Evolutionary conservation across 768 basidiomycete genomes (phyloP).

Genomic region (Agaricus blazei): DNA sequence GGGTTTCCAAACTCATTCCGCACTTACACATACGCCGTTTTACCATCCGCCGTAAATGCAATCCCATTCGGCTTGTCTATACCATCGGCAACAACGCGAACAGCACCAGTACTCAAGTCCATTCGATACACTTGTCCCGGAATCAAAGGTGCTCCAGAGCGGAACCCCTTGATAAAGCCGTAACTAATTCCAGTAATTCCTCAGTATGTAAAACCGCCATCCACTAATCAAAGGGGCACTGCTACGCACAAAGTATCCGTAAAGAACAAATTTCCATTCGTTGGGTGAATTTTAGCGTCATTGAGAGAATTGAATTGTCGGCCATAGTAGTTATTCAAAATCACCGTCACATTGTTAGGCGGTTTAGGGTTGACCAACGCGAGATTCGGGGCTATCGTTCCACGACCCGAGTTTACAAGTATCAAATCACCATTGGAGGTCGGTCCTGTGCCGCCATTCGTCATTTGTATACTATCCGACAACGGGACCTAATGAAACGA

Average conservation of each 20-base stretch:
- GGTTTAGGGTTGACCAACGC: conserved; percentile 58
- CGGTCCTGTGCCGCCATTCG: conserved; percentile 64
- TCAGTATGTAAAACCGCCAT: no score
- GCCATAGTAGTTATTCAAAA: conserved; percentile 77
- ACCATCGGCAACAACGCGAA: conserved; percentile 74
- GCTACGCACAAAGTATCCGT: conserved; percentile 60
- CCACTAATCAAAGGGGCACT: no score
- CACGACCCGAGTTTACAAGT: conserved; percentile 63
- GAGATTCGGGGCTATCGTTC: conserved; percentile 55
- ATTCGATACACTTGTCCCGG: conserved; percentile 79
- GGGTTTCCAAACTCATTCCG: background rate
- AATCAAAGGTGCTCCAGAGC: conserved; percentile 50
- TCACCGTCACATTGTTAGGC: conserved; percentile 62
- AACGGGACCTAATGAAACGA: conserved; percentile 42
- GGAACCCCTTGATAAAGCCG: conserved; percentile 61
- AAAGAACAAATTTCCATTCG: conserved; percentile 64
- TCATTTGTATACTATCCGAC: conserved; percentile 58
- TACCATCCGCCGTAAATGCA: conserved; percentile 64
- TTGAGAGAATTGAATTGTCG: conserved; percentile 81
- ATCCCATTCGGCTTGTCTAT: conserved; percentile 73
- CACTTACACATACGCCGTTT: conserved; percentile 55
- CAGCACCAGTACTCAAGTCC: conserved; percentile 56
- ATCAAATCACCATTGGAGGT: conserved; percentile 48
- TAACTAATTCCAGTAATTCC: conserved; percentile 33
- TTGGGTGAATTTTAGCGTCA: conserved; percentile 71